phyloP scores from a whole-genome alignment of 2,329 filamentous ascomycete species.

The Venturia nashicola region DNA sequence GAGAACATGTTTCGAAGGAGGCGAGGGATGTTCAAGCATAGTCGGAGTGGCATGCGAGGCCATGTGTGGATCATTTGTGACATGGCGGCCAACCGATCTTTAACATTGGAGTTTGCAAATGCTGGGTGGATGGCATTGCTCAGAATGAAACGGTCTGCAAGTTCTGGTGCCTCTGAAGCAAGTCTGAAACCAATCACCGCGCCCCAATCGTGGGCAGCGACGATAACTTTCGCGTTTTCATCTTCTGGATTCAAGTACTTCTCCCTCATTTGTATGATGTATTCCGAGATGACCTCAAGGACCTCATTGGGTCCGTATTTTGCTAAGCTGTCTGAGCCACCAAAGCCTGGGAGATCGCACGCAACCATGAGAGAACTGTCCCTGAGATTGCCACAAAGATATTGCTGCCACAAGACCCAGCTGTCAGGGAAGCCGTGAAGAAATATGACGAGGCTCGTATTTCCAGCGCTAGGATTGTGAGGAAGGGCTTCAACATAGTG shows the following conservation, averaged over 20 bases:
- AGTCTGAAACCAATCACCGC: constrained; percentile 40
- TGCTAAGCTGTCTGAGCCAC: constrained; percentile 41
- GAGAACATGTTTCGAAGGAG: constrained; percentile 32
- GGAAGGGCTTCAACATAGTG: constrained; percentile 39
- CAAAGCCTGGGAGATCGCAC: constrained; percentile 46
- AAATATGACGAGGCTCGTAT: constrained; percentile 35
- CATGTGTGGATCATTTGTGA: constrained; percentile 39
- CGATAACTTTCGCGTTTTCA: constrained; percentile 22
- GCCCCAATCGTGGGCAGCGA: constrained; percentile 45
- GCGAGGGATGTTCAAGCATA: constrained; percentile 25
- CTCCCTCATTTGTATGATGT: constrained; percentile 38
- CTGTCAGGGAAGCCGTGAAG: constrained; percentile 50
- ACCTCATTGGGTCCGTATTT: constrained; percentile 38
- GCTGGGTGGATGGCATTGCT: constrained; percentile 37
- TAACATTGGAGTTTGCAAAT: constrained; percentile 30
- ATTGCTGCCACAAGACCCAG: constrained; percentile 40
- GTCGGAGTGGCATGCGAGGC: constrained; percentile 30
- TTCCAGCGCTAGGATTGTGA: constrained; percentile 15
- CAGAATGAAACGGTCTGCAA: constrained; percentile 44
- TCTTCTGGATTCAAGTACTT: constrained; percentile 23
- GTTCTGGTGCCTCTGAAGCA: constrained; percentile 43
- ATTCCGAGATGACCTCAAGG: constrained; percentile 40
- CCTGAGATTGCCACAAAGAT: constrained; percentile 27
- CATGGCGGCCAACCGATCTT: constrained; percentile 28
- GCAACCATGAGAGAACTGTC: constrained; percentile 36